Base-by-base conservation (phyloP, 2,329 filamentous ascomycete species). In the Talaromyces amestolkiae region DNA sequence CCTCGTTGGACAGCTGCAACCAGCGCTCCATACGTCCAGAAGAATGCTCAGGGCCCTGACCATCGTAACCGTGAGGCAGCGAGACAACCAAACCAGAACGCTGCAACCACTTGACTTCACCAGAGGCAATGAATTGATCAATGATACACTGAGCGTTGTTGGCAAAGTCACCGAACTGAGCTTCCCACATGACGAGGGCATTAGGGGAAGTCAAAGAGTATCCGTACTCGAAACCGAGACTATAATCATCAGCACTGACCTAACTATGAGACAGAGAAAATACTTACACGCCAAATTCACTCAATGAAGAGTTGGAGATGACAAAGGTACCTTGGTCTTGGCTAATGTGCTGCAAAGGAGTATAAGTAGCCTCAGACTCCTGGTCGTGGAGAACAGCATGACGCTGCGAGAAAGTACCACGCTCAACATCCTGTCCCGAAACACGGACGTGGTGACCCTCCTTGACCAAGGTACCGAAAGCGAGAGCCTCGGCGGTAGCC, bases 101-200 rank as follows among this genome's bases (percentile, higher is more conserved):
- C 84, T 99, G 95, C 81, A 98, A 90, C 95, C 95, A 99, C 84
- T 99, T 99, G 70, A 91, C 89, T 82, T 99, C 95, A 76, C 95
- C 95, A 68, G 95, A 97, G 60, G 95, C 94, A 73, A 99, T 90
- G 82, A 99, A 99, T 81, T 99, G 95, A 79, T 99, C 95, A 75
- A 99, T 96, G 80, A 99, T 96, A 79, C 93, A 96, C 82, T 99
- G 95, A 51, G 95, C 94, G 76, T 97, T 99, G 86, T 99, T 99
- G 85, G 95, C 95, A 75, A 99, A 99, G 81, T 99, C 95, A 85
- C 95, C 95, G 75, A 99, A 99, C 81, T 99, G 95, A 43, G 95
- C 95, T 83, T 99, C 95, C 95, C 95, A 99, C 89, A 99, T 96
- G 72, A 99, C 94, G 31, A 99, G 87, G 43, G 95, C 94, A 77